A percentile compares a stretch with the other conserved stretches of the same genome.
These are phyloP conservation scores for Naganishia kalamii DNA, from an alignment of 768 basidiomycete genomes.

Conservation along the genomic window DNA sequence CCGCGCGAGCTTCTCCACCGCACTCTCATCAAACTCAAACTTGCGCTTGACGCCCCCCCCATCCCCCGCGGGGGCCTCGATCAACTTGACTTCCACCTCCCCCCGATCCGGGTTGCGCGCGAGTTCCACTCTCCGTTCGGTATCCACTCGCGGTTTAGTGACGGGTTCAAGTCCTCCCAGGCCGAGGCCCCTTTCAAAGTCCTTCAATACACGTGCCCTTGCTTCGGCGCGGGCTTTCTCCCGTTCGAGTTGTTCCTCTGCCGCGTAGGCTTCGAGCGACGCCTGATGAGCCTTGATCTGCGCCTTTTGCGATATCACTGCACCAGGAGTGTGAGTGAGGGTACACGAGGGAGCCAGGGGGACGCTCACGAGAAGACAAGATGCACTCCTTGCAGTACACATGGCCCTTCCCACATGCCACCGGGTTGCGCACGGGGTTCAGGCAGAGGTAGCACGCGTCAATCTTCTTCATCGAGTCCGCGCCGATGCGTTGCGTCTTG, in stretches of 20 bases:
- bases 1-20: slow-evolving; percentile 63
- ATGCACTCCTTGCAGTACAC: slow-evolving; percentile 94
- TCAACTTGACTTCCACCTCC: neutral
- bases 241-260: slow-evolving; percentile 74
- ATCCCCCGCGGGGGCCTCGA: neutral
- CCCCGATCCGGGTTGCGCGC: slow-evolving; percentile 44
- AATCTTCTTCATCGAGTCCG: slow-evolving; percentile 86
- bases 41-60: slow-evolving; percentile 66
- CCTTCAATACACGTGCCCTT: slow-evolving; percentile 75
- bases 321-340: neutral
- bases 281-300: slow-evolving; percentile 87
- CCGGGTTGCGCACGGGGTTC: slow-evolving; percentile 71
- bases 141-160: slow-evolving; percentile 12
- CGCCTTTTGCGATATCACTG: slow-evolving; percentile 62
- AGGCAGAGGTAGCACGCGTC: slow-evolving; percentile 87
- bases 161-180: slow-evolving; percentile 32
- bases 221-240: slow-evolving; percentile 64
- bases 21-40: slow-evolving; percentile 69
- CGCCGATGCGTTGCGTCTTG: slow-evolving; percentile 55
- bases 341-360: neutral
- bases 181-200: slow-evolving; percentile 79
- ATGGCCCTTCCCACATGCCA: slow-evolving; percentile 78
- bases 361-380: slow-evolving; percentile 57
- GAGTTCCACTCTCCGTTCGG: slow-evolving; percentile 12
- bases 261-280: slow-evolving; percentile 64